These are phyloP conservation scores for Haematococcus sp. DNA, from an alignment of 139 green algal genomes.

Conservation along the genomic window DNA sequence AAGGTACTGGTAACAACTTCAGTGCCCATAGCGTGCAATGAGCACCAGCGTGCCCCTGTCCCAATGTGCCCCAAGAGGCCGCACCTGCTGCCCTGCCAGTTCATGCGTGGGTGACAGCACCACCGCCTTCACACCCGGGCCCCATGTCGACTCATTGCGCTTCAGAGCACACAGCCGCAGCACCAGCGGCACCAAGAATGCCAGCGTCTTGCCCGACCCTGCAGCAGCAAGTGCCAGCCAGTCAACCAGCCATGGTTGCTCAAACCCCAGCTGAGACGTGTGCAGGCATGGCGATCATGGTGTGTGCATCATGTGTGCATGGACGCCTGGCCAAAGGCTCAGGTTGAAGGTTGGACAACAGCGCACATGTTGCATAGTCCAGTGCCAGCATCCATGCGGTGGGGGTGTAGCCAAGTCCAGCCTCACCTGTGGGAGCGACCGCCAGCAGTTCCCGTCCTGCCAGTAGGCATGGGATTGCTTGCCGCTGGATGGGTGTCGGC, in stretches of 20 bases:
- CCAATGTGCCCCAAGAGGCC: too few species aligned
- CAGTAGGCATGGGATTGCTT: conserved; percentile 78
- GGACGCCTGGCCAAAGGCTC: background rate
- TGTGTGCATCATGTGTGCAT: too few species aligned
- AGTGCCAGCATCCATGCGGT: too few species aligned
- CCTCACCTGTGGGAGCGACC: conserved; percentile 78
- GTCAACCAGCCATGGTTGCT: too few species aligned
- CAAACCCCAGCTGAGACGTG: too few species aligned
- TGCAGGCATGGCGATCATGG: too few species aligned
- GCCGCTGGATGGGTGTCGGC: conserved; percentile 91
- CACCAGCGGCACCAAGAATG: conserved; percentile 86
- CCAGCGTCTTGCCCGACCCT: conserved; percentile 89
- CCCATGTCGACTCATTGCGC: conserved; percentile 9
- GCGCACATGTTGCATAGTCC: too few species aligned
- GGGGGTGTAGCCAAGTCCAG: too few species aligned
- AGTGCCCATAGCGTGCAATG: too few species aligned
- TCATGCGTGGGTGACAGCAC: conserved; percentile 85
- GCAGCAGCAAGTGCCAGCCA: background rate
- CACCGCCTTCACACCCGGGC: conserved; percentile 48
- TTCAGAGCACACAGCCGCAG: conserved; percentile 18
- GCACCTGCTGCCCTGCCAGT: conserved; percentile 69
- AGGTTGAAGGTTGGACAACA: too few species aligned
- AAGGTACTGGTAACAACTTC: too few species aligned
- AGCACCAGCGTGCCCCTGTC: too few species aligned
- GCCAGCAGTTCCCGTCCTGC: conserved; percentile 72